Evolutionary conservation across 2,329 filamentous ascomycete genomes (phyloP).

Genomic region (Diaporthe caulivora): DNA sequence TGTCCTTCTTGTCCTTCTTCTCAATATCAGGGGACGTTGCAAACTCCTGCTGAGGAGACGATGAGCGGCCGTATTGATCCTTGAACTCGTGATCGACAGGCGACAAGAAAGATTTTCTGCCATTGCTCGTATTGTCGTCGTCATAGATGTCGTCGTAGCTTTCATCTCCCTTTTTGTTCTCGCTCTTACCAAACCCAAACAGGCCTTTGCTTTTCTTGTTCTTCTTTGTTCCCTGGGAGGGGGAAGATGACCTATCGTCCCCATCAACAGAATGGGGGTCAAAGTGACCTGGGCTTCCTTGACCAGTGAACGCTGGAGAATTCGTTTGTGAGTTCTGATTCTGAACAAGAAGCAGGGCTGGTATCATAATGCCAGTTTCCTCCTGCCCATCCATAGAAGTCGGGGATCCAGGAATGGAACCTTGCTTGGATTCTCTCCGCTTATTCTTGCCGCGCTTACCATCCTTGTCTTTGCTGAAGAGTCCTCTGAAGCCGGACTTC

Average conservation of each 20-base stretch:
- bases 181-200: not conserved
- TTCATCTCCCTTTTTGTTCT: not conserved
- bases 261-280: not conserved
- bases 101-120: not conserved
- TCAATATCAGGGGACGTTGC: not conserved
- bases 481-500: not conserved
- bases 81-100: not conserved
- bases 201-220: constrained; percentile 8
- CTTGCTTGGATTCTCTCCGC: not conserved
- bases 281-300: not conserved
- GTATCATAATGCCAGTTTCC: not conserved
- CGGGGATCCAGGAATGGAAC: not conserved
- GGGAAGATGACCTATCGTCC: not conserved
- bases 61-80: not conserved
- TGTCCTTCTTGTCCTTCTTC: constrained; percentile 29
- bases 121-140: no score
- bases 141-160: not conserved
- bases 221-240: constrained; percentile 1
- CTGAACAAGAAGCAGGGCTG: constrained; percentile 8
- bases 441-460: constrained; percentile 1
- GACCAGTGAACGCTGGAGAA: constrained; percentile 6
- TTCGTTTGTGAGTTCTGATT: not conserved
- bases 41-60: not conserved
- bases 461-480: constrained; percentile 19
- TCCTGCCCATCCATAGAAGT: not conserved